These are phyloP conservation scores for Trypanosoma congolense DNA, from an alignment of 208 protist species.

Conservation along the genomic window DNA sequence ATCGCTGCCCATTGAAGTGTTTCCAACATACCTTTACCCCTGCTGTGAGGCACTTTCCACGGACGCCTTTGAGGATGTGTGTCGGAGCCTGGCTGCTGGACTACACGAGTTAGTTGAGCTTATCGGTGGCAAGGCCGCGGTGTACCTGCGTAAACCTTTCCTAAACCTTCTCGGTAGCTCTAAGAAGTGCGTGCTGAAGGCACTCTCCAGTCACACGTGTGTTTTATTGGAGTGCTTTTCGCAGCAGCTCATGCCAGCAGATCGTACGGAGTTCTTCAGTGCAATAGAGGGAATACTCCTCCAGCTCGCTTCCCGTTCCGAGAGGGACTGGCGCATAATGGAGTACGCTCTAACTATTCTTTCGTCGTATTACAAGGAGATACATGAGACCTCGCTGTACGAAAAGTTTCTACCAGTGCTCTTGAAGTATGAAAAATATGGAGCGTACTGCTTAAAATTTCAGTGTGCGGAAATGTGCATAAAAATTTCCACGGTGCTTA, in stretches of 20 bases:
- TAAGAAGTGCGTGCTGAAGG: slow-evolving; percentile 42
- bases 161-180: slow-evolving; percentile 54
- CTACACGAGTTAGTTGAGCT: slow-evolving; percentile 83
- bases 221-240: slow-evolving; percentile 74
- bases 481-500: slow-evolving; percentile 34
- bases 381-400: slow-evolving; percentile 42
- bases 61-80: slow-evolving; percentile 49
- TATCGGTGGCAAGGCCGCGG: slow-evolving; percentile 53
- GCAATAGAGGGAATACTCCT: slow-evolving; percentile 41
- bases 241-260: slow-evolving; percentile 26
- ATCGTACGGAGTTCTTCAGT: slow-evolving; percentile 50
- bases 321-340: slow-evolving; percentile 75
- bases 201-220: slow-evolving; percentile 49
- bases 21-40: slow-evolving; percentile 52
- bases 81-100: slow-evolving; percentile 67
- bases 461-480: slow-evolving; percentile 56
- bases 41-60: slow-evolving; percentile 57
- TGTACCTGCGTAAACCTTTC: slow-evolving; percentile 63
- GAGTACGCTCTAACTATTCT: slow-evolving; percentile 54
- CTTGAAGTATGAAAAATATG: slow-evolving; percentile 55
- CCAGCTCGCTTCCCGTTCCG: slow-evolving; percentile 28
- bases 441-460: slow-evolving; percentile 58
- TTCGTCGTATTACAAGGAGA: slow-evolving; percentile 45
- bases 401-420: slow-evolving; percentile 69
- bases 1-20: slow-evolving; percentile 74